Percentiles rank a stretch among this genome's conserved stretches.
phyloP scores from a whole-genome alignment of 805 yeast genomes.

The Millerozyma acaciae region DNA sequence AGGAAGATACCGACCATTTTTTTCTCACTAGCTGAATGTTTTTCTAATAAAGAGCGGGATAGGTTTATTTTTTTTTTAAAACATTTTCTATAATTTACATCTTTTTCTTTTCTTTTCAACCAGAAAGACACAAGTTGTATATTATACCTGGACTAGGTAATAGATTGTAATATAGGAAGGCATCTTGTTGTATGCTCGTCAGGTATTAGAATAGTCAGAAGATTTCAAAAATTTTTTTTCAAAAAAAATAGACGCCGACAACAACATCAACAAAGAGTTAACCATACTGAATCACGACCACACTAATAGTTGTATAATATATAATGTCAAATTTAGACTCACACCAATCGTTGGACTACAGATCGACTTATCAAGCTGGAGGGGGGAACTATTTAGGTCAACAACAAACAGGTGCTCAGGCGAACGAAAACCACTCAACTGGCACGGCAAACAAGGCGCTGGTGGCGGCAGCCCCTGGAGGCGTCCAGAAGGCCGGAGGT shows the following conservation, averaged over 20 bases:
- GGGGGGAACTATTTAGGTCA: conserved; percentile 3
- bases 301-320: background rate
- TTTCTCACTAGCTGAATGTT: too few species aligned
- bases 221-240: background rate
- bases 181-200: background rate
- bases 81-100: too few species aligned
- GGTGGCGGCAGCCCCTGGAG: conserved; percentile 15
- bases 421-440: conserved; percentile 1
- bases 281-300: conserved; percentile 4
- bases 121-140: too few species aligned
- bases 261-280: conserved; percentile 7
- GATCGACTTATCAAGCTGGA: conserved; percentile 12
- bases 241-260: conserved; percentile 1
- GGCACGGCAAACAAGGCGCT: conserved; percentile 1
- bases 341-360: conserved; percentile 9
- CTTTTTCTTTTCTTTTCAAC: too few species aligned
- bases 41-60: too few species aligned
- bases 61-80: too few species aligned
- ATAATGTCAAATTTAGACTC: conserved; percentile 12
- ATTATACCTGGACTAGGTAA: too few species aligned
- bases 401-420: conserved; percentile 1
- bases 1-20: too few species aligned
- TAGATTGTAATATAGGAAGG: conserved; percentile 1
- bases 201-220: background rate
- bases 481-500: conserved; percentile 7